These are phyloP conservation scores for Coelastrella sp. DNA, from an alignment of 139 green algal genomes.

Conservation along the genomic window DNA sequence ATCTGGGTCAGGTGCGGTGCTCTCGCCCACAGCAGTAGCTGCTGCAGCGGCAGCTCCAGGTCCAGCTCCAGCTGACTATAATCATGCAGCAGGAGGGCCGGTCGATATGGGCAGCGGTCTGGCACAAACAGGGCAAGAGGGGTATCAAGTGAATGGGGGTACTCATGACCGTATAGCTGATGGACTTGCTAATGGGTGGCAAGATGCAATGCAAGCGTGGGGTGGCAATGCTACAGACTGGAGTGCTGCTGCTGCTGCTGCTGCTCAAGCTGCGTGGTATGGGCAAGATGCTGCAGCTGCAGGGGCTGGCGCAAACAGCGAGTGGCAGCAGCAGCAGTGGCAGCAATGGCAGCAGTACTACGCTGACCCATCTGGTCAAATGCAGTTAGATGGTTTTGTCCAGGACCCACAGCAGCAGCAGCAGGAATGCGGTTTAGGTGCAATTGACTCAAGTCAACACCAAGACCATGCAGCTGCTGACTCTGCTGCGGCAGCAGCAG, in stretches of 20 bases:
- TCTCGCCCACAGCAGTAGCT: neutral
- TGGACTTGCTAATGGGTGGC: too few species aligned
- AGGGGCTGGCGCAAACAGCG: neutral
- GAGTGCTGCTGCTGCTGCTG: slow-evolving; percentile 17
- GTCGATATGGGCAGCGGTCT: neutral
- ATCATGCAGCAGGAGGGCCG: neutral
- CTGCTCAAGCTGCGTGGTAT: neutral
- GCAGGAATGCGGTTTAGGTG: too few species aligned
- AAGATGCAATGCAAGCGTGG: too few species aligned
- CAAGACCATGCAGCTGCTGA: too few species aligned
- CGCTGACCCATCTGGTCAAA: neutral
- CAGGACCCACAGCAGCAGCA: neutral
- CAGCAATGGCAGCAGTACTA: slow-evolving; percentile 39
- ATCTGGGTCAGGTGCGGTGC: neutral
- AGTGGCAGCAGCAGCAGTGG: neutral
- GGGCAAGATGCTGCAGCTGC: neutral
- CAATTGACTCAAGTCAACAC: too few species aligned
- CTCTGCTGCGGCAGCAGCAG: too few species aligned
- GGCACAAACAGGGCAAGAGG: neutral
- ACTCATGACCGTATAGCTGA: too few species aligned
- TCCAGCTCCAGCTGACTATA: neutral
- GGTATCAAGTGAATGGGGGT: too few species aligned
- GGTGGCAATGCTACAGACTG: neutral
- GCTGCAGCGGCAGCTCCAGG: neutral
- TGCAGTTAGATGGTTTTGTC: neutral